These are phyloP conservation scores for Sporothrix variecibatus DNA, from an alignment of 2,329 filamentous ascomycete species.

Conservation along the genomic window DNA sequence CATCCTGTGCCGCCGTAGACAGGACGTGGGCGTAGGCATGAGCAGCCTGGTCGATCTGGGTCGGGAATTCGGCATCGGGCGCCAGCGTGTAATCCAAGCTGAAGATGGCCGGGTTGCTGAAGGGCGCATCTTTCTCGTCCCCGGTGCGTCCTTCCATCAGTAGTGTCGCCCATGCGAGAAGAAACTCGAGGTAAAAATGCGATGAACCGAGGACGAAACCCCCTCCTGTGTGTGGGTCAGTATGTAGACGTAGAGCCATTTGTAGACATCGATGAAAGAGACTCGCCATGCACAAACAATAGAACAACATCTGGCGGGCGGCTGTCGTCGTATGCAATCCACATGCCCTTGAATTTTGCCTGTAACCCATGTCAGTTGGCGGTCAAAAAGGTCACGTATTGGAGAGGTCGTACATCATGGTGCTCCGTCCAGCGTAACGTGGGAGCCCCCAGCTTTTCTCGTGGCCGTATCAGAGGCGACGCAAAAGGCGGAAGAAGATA, in stretches of 20 bases:
- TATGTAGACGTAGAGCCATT: neutral
- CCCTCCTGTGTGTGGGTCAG: constrained; percentile 57
- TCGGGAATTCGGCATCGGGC: constrained; percentile 62
- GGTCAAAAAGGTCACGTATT: neutral
- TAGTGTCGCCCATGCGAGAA: constrained; percentile 69
- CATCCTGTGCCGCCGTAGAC: constrained; percentile 48
- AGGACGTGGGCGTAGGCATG: constrained; percentile 72
- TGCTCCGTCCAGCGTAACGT: neutral
- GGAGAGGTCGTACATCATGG: neutral
- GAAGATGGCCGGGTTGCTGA: constrained; percentile 6
- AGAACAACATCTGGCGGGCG: constrained; percentile 72
- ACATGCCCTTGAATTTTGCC: constrained; percentile 62
- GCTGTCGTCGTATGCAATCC: constrained; percentile 64
- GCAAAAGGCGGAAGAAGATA: neutral
- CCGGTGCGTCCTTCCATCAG: constrained; percentile 46
- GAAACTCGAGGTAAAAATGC: constrained; percentile 84
- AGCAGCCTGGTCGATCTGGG: constrained; percentile 69
- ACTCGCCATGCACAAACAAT: constrained; percentile 67
- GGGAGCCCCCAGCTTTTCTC: neutral
- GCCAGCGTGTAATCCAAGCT: constrained; percentile 10
- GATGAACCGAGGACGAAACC: constrained; percentile 81
- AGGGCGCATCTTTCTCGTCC: constrained; percentile 44
- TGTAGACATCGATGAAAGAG: neutral
- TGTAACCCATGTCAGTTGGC: constrained; percentile 37
- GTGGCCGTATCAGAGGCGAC: neutral